These are phyloP conservation scores for Aspergillus pseudotamarii DNA, from an alignment of 2,329 filamentous ascomycete species.

Conservation along the genomic window DNA sequence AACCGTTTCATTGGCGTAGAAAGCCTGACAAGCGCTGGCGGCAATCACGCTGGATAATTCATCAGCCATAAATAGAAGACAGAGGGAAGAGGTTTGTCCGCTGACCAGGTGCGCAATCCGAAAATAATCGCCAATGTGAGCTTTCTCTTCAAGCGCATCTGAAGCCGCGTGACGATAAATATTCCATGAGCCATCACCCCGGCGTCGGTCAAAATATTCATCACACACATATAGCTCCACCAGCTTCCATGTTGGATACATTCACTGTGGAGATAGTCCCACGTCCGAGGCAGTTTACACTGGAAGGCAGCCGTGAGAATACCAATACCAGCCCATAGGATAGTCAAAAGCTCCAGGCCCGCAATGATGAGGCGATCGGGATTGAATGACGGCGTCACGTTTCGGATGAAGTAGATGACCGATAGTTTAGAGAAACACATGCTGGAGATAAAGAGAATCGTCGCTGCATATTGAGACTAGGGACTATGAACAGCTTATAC, in stretches of 20 bases:
- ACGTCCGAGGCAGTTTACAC: conserved; percentile 20
- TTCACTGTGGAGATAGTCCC: conserved; percentile 23
- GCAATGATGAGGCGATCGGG: conserved; percentile 21
- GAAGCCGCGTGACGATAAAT: conserved; percentile 26
- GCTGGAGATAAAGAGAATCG: conserved; percentile 26
- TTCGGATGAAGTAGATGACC: conserved; percentile 27
- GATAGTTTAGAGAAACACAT: conserved; percentile 30
- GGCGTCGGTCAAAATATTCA: conserved; percentile 29
- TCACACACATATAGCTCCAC: conserved; percentile 28
- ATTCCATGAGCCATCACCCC: conserved; percentile 26
- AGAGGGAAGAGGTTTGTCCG: neutral
- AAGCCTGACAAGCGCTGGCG: conserved; percentile 26
- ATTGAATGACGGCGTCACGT: conserved; percentile 23
- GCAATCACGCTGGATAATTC: conserved; percentile 24
- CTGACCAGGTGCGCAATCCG: conserved; percentile 27
- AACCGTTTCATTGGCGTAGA: conserved; percentile 16
- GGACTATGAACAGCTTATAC: neutral
- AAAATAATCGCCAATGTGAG: conserved; percentile 22
- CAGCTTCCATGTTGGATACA: conserved; percentile 27
- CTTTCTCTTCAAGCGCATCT: conserved; percentile 24
- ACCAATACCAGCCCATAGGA: conserved; percentile 19
- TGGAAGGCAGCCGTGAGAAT: conserved; percentile 26
- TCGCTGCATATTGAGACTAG: conserved; percentile 28
- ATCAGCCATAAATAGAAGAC: neutral
- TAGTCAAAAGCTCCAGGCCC: conserved; percentile 15